These are phyloP conservation scores for Hippophae tibetana DNA, from an alignment of 306 rosid genomes.

Conservation along the genomic window DNA sequence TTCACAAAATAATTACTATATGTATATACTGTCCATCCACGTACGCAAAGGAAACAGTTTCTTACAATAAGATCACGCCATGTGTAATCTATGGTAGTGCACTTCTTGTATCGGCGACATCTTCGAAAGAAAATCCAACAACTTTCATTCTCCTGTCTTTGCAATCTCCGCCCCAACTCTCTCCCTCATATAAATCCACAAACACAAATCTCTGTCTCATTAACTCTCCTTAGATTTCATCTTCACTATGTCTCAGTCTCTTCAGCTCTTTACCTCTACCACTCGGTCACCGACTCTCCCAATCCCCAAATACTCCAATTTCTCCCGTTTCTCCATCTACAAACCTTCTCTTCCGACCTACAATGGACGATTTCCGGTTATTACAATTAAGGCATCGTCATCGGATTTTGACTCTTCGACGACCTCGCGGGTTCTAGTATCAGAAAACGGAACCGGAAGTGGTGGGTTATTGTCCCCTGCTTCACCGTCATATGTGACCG, in stretches of 20 bases:
- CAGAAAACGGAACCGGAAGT: conserved; percentile 35
- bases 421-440: conserved; percentile 27
- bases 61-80: too few relatives aligned
- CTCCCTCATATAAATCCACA: conserved; percentile 1
- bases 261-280: conserved; percentile 40
- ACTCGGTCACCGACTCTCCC: conserved; percentile 21
- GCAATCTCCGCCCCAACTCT: conserved; percentile 5
- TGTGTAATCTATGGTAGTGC: too few relatives aligned
- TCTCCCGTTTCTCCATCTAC: conserved; percentile 15
- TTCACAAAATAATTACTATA: too few relatives aligned
- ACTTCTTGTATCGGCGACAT: conserved; percentile 12
- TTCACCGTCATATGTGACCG: not conserved
- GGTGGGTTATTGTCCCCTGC: conserved; percentile 23
- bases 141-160: not conserved
- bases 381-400: conserved; percentile 30
- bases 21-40: too few relatives aligned
- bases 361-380: conserved; percentile 24
- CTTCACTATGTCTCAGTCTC: conserved; percentile 55
- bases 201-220: not conserved
- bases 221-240: not conserved
- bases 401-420: conserved; percentile 38
- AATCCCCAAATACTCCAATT: conserved; percentile 13
- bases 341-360: conserved; percentile 7
- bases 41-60: too few relatives aligned
- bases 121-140: conserved; percentile 4